Evolutionary conservation across 345 rosid species (phyloP).

Genomic region (Camelina hispida): DNA sequence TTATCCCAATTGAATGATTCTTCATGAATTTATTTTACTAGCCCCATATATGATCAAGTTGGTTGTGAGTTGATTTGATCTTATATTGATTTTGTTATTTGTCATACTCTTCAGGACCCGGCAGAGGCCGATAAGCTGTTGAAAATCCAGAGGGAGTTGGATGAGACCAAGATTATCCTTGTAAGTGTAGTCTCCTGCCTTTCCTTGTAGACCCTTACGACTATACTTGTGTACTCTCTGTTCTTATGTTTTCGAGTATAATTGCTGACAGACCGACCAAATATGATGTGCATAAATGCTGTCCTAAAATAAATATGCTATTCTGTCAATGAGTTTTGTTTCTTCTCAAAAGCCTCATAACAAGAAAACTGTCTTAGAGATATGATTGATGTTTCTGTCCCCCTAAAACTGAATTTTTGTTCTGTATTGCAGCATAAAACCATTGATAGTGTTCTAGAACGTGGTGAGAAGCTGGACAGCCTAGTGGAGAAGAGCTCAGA

Average conservation of each 20-base stretch:
- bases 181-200: constrained; percentile 52
- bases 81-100: too few species aligned
- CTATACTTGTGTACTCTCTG: neutral
- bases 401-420: neutral
- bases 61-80: constrained; percentile 16
- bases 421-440: constrained; percentile 82
- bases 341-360: neutral
- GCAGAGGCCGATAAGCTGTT: constrained; percentile 96
- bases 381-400: neutral
- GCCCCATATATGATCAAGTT: neutral
- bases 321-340: constrained; percentile 17
- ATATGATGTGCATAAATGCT: neutral
- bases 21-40: neutral
- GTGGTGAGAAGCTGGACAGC: constrained; percentile 97
- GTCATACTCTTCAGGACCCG: constrained; percentile 99
- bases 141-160: constrained; percentile 98
- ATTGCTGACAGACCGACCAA: neutral
- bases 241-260: neutral
- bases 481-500: constrained; percentile 98
- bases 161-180: constrained; percentile 97
- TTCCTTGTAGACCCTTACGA: constrained; percentile 4
- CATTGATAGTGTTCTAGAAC: constrained; percentile 94
- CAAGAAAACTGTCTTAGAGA: too few species aligned
- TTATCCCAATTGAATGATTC: neutral
- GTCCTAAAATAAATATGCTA: constrained; percentile 4